These are phyloP conservation scores for Furcasterigmium furcatum DNA, from an alignment of 2,329 filamentous ascomycete species.

Conservation along the genomic window DNA sequence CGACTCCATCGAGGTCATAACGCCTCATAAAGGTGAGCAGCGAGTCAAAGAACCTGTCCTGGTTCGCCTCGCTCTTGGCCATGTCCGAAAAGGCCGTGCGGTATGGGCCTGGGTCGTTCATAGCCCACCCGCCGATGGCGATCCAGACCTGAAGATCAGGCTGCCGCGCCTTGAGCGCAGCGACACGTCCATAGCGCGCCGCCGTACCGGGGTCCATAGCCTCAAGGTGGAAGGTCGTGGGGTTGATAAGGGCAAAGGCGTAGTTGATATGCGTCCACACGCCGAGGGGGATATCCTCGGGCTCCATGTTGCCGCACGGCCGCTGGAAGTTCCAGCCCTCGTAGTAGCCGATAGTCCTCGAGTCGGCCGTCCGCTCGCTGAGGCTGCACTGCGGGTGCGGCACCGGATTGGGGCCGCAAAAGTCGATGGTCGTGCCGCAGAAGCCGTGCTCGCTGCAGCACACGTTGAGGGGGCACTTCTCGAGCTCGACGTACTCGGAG, in stretches of 20 bases:
- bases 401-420: constrained; percentile 14
- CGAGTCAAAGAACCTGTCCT: constrained; percentile 15
- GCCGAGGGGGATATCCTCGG: constrained; percentile 19
- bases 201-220: constrained; percentile 3
- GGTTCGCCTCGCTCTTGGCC: constrained; percentile 4
- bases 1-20: constrained; percentile 21
- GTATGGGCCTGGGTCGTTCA: constrained; percentile 29
- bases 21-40: constrained; percentile 13
- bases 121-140: constrained; percentile 37
- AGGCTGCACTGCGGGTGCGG: constrained; percentile 6
- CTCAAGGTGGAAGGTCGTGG: constrained; percentile 19
- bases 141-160: constrained; percentile 29
- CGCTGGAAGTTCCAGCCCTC: constrained; percentile 18
- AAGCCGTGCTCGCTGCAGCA: constrained; percentile 30
- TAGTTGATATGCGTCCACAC: constrained; percentile 29
- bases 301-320: constrained; percentile 17
- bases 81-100: constrained; percentile 19
- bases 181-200: background rate
- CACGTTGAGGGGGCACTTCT: constrained; percentile 31
- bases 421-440: constrained; percentile 24
- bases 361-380: no score
- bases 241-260: constrained; percentile 27
- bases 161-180: constrained; percentile 21
- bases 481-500: constrained; percentile 13
- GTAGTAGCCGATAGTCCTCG: constrained; percentile 26